Base-by-base conservation (phyloP, 306 rosid genomes). In the Quercus berberidifolia region DNA sequence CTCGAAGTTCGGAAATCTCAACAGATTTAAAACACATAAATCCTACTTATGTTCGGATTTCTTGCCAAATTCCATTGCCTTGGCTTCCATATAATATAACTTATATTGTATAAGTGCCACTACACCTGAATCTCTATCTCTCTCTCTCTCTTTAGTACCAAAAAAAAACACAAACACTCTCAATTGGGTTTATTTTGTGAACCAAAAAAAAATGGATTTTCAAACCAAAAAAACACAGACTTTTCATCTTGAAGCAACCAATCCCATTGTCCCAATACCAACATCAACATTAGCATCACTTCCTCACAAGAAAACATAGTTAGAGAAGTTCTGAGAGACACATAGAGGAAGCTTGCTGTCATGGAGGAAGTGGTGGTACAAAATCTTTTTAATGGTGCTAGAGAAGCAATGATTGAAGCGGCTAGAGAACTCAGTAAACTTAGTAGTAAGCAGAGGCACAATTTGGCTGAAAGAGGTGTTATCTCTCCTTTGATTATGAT, bases 171-270 rank as follows among this genome's bases (percentile, higher is more conserved):
- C 43, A 38, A 38, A 38, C 43, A 38, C 43, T 38, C 43, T 38
- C 43, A 38, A 46, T 9, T 46, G 52, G 14, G 52, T 46, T 46
- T 12, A 11, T 3, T 46, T 1, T 46, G 52, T 46, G 52, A 46
- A 11, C 52, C 52, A 46, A 46, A 93, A 93, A 93, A 25, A 91
- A 93, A 93, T 67, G 97, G 89, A 91, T 90, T 92, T 83, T 77
- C 80, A 86, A 78, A 76, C 82, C 84, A 83, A 52, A 83, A 83
- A 90, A 88, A 88, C 83, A 89, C 64, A 78, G 82, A 85, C 70
- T 68, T 81, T 88, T 69, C 84, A 81, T 90, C 91, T 82, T 81
- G 85, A 91, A 92, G 96, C 91, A 89, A 89, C 89, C 94, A 79
- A 65, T 79, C 89, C 83, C 74, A 35, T 35, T 35, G 0, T 35